Conservation (phyloP, 108 stramenopile genomes). For the Skeletonema tropicum region DNA sequence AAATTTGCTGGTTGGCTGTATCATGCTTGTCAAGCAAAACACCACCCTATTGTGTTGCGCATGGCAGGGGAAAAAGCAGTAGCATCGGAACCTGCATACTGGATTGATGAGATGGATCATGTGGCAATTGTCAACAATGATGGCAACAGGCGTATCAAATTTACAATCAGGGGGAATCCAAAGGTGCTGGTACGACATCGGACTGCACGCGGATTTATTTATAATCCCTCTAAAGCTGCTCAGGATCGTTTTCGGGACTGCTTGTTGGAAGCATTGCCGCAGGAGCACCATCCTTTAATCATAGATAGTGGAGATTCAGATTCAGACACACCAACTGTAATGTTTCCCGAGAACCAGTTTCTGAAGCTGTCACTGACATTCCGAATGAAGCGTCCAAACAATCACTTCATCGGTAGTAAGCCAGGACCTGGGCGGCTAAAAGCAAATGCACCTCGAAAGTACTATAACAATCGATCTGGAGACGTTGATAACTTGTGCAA, state of each 20-base stretch:
- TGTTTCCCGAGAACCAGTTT: constrained; percentile 40
- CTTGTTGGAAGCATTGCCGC: constrained; percentile 45
- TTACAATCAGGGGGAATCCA: constrained; percentile 79
- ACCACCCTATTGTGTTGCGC: background rate
- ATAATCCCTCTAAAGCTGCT: constrained; percentile 73
- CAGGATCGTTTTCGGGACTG: constrained; percentile 70
- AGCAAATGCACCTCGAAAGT: constrained; percentile 46
- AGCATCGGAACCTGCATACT: background rate
- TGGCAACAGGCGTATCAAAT: constrained; percentile 42
- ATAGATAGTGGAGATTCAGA: constrained; percentile 25
- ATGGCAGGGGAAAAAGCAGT: background rate
- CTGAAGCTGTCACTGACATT: constrained; percentile 65
- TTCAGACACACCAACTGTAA: background rate
- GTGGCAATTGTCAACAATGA: background rate
- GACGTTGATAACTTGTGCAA: constrained; percentile 86
- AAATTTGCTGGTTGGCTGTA: background rate
- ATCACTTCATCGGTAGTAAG: constrained; percentile 61
- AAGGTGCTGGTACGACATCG: constrained; percentile 80
- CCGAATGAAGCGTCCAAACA: constrained; percentile 75
- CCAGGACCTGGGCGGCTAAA: constrained; percentile 58
- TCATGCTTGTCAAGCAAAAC: background rate
- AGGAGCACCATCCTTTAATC: constrained; percentile 22
- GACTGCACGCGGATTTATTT: constrained; percentile 66
- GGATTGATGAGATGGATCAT: background rate
- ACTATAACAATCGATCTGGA: constrained; percentile 38